Evolutionary conservation across 140 eudicot genomes (phyloP).

Genomic region (Oenanthe javanica): DNA sequence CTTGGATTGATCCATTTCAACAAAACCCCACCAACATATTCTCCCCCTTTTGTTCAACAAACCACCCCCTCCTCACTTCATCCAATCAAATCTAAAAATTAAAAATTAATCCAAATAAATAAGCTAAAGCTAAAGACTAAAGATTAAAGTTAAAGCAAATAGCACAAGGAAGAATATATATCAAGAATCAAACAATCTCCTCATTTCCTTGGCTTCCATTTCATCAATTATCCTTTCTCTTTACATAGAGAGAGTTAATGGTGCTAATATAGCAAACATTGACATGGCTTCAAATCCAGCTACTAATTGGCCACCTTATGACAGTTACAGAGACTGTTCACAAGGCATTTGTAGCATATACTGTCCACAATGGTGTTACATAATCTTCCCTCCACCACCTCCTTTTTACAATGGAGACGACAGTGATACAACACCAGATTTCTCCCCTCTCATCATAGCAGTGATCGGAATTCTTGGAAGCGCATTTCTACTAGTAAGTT

Average conservation of each 20-base stretch:
- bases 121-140: conserved; percentile 4
- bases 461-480: conserved; percentile 62
- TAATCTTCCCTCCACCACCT: conserved; percentile 67
- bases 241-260: conserved; percentile 18
- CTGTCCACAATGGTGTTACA: conserved; percentile 78
- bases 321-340: conserved; percentile 61
- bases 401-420: conserved; percentile 26
- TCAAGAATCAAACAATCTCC: conserved; percentile 5
- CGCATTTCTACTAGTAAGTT: conserved; percentile 63
- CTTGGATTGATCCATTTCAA: conserved; percentile 6
- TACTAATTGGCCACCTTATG: conserved; percentile 51
- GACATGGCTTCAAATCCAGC: conserved; percentile 55
- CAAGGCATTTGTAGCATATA: conserved; percentile 66
- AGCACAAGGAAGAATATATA: neutral
- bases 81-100: neutral
- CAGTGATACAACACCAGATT: conserved; percentile 33
- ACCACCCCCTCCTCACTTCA: no score
- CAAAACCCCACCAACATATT: conserved; percentile 9
- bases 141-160: conserved; percentile 6
- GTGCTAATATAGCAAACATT: conserved; percentile 17
- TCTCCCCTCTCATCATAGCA: conserved; percentile 73
- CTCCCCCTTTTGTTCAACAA: conserved; percentile 6
- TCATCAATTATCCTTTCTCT: neutral
- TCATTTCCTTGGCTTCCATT: neutral
- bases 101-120: neutral